phyloP scores from a whole-genome alignment of 352 stramenopile genomes.

The Globisporangium splendens region DNA sequence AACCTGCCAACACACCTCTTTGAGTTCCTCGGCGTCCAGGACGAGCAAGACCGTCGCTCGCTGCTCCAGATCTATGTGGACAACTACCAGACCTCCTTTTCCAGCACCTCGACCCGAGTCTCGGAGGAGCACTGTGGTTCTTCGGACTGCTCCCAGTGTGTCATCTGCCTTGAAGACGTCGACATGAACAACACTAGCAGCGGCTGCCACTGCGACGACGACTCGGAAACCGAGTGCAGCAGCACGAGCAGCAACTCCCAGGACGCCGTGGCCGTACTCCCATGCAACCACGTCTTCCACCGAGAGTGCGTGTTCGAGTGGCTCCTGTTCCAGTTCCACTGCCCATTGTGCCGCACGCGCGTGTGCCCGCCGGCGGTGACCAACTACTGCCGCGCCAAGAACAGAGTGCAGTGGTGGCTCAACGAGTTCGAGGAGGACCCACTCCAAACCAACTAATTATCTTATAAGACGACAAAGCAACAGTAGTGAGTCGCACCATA shows the following conservation, averaged over 20 bases:
- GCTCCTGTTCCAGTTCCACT: conserved; percentile 71
- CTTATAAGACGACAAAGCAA: conserved; percentile 39
- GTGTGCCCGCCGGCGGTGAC: conserved; percentile 49
- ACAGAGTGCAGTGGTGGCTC: conserved; percentile 66
- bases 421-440: conserved; percentile 57
- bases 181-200: conserved; percentile 10
- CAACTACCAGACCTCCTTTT: conserved; percentile 33
- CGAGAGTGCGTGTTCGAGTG: conserved; percentile 74
- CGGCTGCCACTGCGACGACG: neutral
- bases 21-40: conserved; percentile 52
- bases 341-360: conserved; percentile 55
- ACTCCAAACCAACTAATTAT: conserved; percentile 15
- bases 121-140: conserved; percentile 1
- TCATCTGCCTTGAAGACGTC: conserved; percentile 18
- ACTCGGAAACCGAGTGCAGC: conserved; percentile 1
- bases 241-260: neutral
- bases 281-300: conserved; percentile 68
- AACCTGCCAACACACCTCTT: conserved; percentile 51
- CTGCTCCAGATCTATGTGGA: conserved; percentile 71
- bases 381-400: conserved; percentile 57
- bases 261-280: conserved; percentile 27
- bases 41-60: conserved; percentile 46
- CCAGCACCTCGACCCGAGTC: conserved; percentile 1
- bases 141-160: conserved; percentile 9
- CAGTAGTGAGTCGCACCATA: conserved; percentile 34